A percentile compares a stretch with the other conserved stretches of the same genome.
These are phyloP conservation scores for Lentinus brumalis DNA, from an alignment of 768 basidiomycete species.

Conservation along the genomic window DNA sequence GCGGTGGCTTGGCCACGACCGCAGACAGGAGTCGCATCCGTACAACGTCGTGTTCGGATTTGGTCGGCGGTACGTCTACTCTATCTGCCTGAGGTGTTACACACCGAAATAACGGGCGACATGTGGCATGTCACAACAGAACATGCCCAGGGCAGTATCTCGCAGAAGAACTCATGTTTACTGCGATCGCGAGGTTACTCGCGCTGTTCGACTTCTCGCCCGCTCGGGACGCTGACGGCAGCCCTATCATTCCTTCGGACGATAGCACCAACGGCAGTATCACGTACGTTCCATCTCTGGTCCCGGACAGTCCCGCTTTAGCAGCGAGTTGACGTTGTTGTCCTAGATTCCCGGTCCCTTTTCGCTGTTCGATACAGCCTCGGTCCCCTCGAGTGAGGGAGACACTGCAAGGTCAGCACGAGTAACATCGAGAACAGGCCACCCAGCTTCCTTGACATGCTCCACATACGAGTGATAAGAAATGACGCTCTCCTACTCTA, in stretches of 20 bases:
- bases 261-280: constrained; percentile 4
- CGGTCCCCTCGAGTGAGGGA: neutral
- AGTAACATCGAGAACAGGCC: too few relatives aligned
- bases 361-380: neutral
- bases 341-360: neutral
- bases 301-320: neutral
- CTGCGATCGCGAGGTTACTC: constrained; percentile 9
- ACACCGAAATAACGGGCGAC: too few relatives aligned
- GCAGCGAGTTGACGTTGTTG: neutral
- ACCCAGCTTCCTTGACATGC: too few relatives aligned
- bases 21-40: neutral
- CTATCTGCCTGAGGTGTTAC: too few relatives aligned
- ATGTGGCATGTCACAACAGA: neutral
- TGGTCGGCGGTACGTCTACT: constrained; percentile 2
- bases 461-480: too few relatives aligned
- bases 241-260: constrained; percentile 1
- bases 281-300: neutral
- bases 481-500: too few relatives aligned
- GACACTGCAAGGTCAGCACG: neutral
- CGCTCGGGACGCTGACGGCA: constrained; percentile 2
- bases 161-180: constrained; percentile 9
- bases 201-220: constrained; percentile 16
- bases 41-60: constrained; percentile 9
- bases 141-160: constrained; percentile 17
- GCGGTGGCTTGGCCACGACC: constrained; percentile 20